Base-by-base conservation (phyloP, 345 rosid genomes). In the Corchorus olitorius region DNA sequence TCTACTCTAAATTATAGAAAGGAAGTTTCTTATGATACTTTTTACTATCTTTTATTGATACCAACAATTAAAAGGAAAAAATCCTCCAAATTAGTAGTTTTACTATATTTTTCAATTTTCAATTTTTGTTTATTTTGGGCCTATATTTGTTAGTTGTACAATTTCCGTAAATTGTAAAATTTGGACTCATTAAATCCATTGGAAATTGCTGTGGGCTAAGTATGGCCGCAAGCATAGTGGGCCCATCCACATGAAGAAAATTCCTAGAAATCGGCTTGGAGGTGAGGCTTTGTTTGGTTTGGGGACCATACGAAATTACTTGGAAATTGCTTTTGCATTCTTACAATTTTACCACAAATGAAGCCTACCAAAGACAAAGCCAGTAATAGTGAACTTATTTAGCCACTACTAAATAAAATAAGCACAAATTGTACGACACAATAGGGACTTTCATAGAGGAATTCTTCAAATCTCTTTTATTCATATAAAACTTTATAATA, bases 291-390 rank as follows among this genome's bases (percentile, higher is more conserved):
- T 46, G 71, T 48, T 48, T 67, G 72, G 33, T 67, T 46, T 0
- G 39, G 37, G 37, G 72, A 22, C 19, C 19, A 5, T 46, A 6
- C 6, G 72, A 67, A 67, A 22, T 67, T 67, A 22, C 72, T 22
- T 67, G 13, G 72, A 67, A 67, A 46, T 16, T 49, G 55, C 52
- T 48, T 67, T 46, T 13, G 35, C 20, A 46, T 67, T 48, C 39
- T 22, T 5, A 13, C 12, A 6, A 45, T 66, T 66, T 1, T 4
- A 20, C n/a, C 71, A 45, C 11, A 20, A 56, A 19, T 56, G 27
- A 27, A 27, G 61, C 61, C 2, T 2, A 10, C 2, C 37, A 55
- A 19, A 54, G 22, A 0, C 19, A 17, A 53, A 53, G 8, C 7
- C 13, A 13, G 2, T 4, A 13, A 13, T 4, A 49, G 3, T 49